Evolutionary conservation across 164 flowering plant species (phyloP).

Genomic region (Nymphaea colorata): DNA sequence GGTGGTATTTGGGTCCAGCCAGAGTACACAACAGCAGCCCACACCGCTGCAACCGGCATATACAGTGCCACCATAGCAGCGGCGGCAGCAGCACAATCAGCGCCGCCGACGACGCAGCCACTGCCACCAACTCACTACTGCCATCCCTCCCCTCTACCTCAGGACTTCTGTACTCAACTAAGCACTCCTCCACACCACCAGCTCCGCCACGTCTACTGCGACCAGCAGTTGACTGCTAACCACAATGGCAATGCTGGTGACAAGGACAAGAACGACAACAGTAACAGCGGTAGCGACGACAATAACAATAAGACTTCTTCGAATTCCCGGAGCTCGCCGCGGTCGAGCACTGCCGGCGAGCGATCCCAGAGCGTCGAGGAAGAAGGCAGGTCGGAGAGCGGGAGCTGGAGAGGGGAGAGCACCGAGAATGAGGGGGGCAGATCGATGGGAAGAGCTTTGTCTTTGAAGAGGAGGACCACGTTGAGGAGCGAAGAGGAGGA

Average conservation of each 20-base stretch:
- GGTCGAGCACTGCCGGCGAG: constrained; percentile 37
- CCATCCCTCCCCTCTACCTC: constrained; percentile 14
- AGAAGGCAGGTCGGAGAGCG: constrained; percentile 69
- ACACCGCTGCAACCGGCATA: constrained; percentile 29
- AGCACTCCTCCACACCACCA: constrained; percentile 37
- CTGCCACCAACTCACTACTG: constrained; percentile 38
- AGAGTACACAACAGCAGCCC: constrained; percentile 65
- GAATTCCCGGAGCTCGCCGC: constrained; percentile 50
- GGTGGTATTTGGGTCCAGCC: constrained; percentile 99
- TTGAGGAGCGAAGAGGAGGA: constrained; percentile 14
- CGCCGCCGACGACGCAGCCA: constrained; percentile 23
- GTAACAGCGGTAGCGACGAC: constrained; percentile 4
- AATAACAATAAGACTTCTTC: constrained; percentile 24
- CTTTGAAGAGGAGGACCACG: constrained; percentile 1
- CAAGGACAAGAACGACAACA: not conserved
- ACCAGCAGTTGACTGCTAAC: not conserved
- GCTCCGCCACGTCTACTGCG: constrained; percentile 29
- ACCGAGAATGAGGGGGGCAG: constrained; percentile 38
- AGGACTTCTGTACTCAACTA: constrained; percentile 9
- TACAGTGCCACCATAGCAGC: constrained; percentile 49
- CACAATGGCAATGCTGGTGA: not conserved
- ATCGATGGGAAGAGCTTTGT: not conserved
- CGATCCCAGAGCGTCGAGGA: constrained; percentile 86
- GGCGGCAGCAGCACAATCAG: constrained; percentile 41
- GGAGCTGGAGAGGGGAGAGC: constrained; percentile 71